Percentiles rank a stretch among this genome's conserved stretches.
Conservation (phyloP, 2,329 filamentous ascomycete species). For the Xylaria sp. region DNA sequence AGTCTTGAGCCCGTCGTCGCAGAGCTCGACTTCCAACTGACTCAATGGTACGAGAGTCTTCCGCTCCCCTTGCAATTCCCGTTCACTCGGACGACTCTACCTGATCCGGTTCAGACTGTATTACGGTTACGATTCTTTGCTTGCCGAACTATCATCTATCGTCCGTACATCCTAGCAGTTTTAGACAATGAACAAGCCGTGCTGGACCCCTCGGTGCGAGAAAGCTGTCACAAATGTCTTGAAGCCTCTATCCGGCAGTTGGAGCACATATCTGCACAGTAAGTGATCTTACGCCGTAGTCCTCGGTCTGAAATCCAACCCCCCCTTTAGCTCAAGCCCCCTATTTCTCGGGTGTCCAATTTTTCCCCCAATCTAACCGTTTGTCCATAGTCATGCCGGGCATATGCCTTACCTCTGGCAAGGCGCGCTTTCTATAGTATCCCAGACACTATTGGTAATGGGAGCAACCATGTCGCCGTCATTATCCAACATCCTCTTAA, state of each 20-base stretch:
- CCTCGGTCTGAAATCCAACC: slow-evolving; percentile 32
- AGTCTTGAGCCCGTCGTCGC: slow-evolving; percentile 81
- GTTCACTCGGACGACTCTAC: slow-evolving; percentile 72
- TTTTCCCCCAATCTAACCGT: slow-evolving; percentile 52
- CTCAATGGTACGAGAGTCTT: slow-evolving; percentile 85
- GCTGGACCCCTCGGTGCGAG: slow-evolving; percentile 76
- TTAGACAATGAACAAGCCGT: slow-evolving; percentile 80
- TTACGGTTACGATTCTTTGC: slow-evolving; percentile 84
- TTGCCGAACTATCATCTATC: slow-evolving; percentile 86
- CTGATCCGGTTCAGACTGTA: slow-evolving; percentile 82
- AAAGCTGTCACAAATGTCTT: slow-evolving; percentile 83
- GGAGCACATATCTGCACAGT: slow-evolving; percentile 82
- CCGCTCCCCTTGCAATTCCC: slow-evolving; percentile 81
- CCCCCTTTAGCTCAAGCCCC: slow-evolving; percentile 30
- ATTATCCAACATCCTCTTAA: slow-evolving; percentile 72
- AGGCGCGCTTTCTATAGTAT: slow-evolving; percentile 83
- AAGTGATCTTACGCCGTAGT: slow-evolving; percentile 52
- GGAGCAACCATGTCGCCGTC: slow-evolving; percentile 83
- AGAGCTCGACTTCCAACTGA: slow-evolving; percentile 83
- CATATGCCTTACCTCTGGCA: slow-evolving; percentile 90
- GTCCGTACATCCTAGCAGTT: slow-evolving; percentile 83
- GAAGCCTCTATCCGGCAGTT: slow-evolving; percentile 83
- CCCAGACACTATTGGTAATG: slow-evolving; percentile 84
- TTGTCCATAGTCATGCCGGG: slow-evolving; percentile 72
- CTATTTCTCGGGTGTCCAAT: slow-evolving; percentile 43